Base-by-base conservation (phyloP, 1,284 basidiomycete genomes). In the Cutaneotrichosporon cyanovorans region DNA sequence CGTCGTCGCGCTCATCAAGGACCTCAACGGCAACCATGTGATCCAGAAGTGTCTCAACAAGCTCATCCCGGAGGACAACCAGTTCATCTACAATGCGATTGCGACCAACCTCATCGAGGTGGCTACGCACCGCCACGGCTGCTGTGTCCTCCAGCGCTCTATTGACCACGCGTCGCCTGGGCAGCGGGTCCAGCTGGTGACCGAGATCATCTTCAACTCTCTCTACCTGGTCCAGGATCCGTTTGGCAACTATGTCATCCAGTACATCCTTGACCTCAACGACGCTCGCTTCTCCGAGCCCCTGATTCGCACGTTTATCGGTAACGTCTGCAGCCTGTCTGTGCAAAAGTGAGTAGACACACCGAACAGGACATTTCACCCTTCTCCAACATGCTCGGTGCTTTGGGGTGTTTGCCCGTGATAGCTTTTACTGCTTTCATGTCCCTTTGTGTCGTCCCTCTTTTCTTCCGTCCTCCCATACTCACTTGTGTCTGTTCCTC, bases 1-100 rank as follows among this genome's bases (percentile, higher is more conserved):
- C 71, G 95, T 99, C 61, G 95, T 99, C 31, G 92, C 93, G 54
- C 80, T 99, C 56, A 99, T 99, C 83, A 99, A 98, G 79, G 93
- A 99, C 71, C 77, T 99, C 59, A 98, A 99, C 71, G 95, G 95
- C 46, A 98, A 99, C 71, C 95, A 99, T 66, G 95, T 68, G 66
- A 96, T 98, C 60, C 95, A 99, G 74, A 99, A 99, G 75, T 99
- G 95, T 72, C 75, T 98, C 60, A 98, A 99, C 78, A 91, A 95
- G 73, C 77, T 99, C 51, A 85, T 86, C 25, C 88, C 95, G 0
- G 93, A 97, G 66, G 95, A 99, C 73, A 98, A 98, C 73, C 92
- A 96, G 79, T 99, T 98, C 75, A 98, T 99, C 65, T 99, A 98
- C 76, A 97, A 98, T 63, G 95, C 95, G 46, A 95, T 99, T 34